phyloP scores from a whole-genome alignment of 257 asterid species.

The Knoxia roxburghii region DNA sequence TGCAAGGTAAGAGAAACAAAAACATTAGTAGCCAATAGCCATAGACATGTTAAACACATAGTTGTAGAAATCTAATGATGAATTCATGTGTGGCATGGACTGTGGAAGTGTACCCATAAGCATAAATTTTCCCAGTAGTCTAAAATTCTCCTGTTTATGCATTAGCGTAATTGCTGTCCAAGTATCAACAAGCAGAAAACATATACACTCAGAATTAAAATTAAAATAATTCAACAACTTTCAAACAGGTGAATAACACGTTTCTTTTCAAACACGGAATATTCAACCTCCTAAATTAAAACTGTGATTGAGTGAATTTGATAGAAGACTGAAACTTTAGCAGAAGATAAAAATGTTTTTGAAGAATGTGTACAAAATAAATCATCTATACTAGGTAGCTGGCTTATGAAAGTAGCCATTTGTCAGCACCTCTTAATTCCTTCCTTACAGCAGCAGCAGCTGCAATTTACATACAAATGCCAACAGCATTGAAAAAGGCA shows the following conservation, averaged over 20 bases:
- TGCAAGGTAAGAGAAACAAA: constrained; percentile 30
- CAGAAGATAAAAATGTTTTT: not conserved
- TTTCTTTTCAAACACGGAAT: not conserved
- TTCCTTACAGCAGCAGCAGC: not conserved
- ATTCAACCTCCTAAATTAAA: not conserved
- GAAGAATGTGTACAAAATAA: no score
- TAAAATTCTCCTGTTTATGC: not conserved
- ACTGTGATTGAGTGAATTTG: no score
- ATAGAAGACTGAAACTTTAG: not conserved
- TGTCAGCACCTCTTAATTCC: not conserved
- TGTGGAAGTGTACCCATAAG: not conserved
- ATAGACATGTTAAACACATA: not conserved
- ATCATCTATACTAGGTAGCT: no score
- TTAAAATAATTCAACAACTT: not conserved
- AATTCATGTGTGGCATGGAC: not conserved
- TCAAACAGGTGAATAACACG: not conserved
- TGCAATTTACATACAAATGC: not conserved
- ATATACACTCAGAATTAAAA: not conserved
- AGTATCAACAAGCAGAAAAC: not conserved
- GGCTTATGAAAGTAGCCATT: no score
- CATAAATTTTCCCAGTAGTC: not conserved
- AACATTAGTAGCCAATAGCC: constrained; percentile 10
- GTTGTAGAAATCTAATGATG: not conserved
- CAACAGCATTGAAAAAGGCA: not conserved
- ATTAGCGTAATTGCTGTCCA: not conserved